Evolutionary conservation across 768 basidiomycete species (phyloP), one percentile per base, ranked within the genome.

Genomic region (Kwoniella botswanensis): DNA sequence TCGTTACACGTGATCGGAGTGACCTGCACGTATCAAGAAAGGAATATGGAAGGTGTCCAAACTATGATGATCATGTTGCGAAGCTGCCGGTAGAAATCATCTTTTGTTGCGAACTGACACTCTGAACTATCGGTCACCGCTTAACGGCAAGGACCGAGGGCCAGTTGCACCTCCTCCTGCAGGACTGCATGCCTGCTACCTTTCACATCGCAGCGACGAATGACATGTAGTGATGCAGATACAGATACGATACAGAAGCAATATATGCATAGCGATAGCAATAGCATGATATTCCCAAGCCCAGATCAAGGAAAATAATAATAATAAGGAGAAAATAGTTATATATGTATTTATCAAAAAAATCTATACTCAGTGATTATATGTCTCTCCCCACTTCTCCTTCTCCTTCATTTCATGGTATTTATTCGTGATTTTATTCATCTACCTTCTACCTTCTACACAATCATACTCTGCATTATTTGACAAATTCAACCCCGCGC

Each of bases 281-380:
- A 1, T 50, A 50, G 46, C 46, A 50, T 50, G 12, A 50, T 35
- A 11, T 6, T 11, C 46, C 18, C 13, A n/a, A 61, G 12, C 59
- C 59, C 59, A 61, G 22, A 61, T 61, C 12, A 61, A 61, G 59
- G 26, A 26, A 61, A 44, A n/a, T 24, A 21, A 13, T 21, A n/a
- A 61, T 15, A 5, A 61, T 13, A 42, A 43, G 4, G 12, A 61
- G 35, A 61, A 4, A 42, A 21, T 18, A n/a, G 15, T 17, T 24
- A 58, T 26, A 35, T 3, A 43, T 22, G 18, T 35, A 35, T 35
- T 26, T 4, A 35, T 35, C 35, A 35, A 35, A 9, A 4, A 43
- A 59, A 43, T 61, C n/a, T 61, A 61, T 61, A 44, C 42, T 35
- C 42, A 42, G 43, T 9, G 42, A 35, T 35, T 4, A 9, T 35